Evolutionary conservation across 2,329 filamentous ascomycete species (phyloP), one percentile per base, ranked within the genome.

Genomic region (Cyanodermella asteris): DNA sequence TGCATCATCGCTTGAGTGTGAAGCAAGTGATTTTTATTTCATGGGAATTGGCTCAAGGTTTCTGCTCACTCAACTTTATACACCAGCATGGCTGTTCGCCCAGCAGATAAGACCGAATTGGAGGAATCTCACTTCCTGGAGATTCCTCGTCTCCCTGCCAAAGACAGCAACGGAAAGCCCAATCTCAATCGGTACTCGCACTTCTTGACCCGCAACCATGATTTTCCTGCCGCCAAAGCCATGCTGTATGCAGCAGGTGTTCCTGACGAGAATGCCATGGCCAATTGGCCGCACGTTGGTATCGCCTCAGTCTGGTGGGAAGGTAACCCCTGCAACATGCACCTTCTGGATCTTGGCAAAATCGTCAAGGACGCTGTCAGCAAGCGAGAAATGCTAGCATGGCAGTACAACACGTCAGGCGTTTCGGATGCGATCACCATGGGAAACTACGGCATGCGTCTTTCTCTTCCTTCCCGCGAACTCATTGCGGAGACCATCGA

Each of bases 251-350:
- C 76, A 9, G 81, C 84, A 6, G 84, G 84, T 13, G 75, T 94
- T 17, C 77, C 81, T 2, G 66, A 80, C 42, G 61, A 68, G 39
- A 59, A 87, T 28, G 68, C 72, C 41, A 91, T 94, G 77, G 82
- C 84, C 51, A 84, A 64, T 29, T 74, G 75, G 26, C 78, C 84
- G 8, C 84, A 94, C 34, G 76, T 94, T 14, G 84, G 84, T 29
- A 68, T 93, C 42, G 74, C 81, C 6, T 81, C 75, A 5, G 77
- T 93, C 4, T 93, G 82, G 82, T 94, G 82, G 82, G 81, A 93
- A 50, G 84, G 84, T 15, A 93, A 93, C 45, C 78, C 84, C 18
- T 93, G 82, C 67, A 91, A 91, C 27, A 50, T 54, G 44, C 40
- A 55, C 72, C 70, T 94, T 34, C 61, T 90, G 31, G 80, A 91